Percentiles rank a stretch among this genome's conserved stretches.
Evolutionary conservation across 257 asterid genomes (phyloP).

Genomic region (Parsonsia alboflavescens): DNA sequence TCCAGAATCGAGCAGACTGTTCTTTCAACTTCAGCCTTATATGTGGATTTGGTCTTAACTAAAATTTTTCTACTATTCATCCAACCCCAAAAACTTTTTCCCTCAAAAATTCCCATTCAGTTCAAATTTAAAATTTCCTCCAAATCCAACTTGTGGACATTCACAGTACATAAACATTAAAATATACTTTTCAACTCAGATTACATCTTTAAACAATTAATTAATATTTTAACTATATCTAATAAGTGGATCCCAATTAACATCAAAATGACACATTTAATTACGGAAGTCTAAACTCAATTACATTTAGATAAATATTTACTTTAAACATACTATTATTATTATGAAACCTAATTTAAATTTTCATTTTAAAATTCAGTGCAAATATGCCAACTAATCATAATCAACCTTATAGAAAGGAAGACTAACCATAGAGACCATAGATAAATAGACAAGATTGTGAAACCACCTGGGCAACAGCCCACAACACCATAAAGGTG

Average conservation of each 20-base stretch:
- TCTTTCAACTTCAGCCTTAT: neutral
- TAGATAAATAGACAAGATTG: neutral
- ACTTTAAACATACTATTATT: too few species aligned
- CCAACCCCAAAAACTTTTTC: neutral
- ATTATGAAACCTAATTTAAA: too few species aligned
- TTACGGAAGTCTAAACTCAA: neutral
- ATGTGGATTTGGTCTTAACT: too few species aligned
- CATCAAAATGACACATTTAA: neutral
- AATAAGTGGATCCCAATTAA: neutral
- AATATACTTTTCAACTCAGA: neutral
- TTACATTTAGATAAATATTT: neutral
- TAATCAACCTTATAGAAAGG: neutral
- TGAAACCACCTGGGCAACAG: neutral
- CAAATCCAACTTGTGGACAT: neutral
- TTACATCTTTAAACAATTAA: neutral
- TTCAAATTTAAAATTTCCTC: neutral
- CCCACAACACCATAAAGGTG: neutral
- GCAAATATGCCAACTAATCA: neutral
- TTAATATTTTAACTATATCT: neutral
- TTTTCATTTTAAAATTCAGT: neutral
- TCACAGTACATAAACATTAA: too few species aligned
- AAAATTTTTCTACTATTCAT: neutral
- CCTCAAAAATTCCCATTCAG: neutral
- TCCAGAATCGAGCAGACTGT: neutral
- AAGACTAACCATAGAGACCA: neutral